Percentiles rank a stretch among this genome's conserved stretches.
These are phyloP conservation scores for Conoideocrella luteorostrata DNA, from an alignment of 2,329 filamentous ascomycete species.

Conservation along the genomic window DNA sequence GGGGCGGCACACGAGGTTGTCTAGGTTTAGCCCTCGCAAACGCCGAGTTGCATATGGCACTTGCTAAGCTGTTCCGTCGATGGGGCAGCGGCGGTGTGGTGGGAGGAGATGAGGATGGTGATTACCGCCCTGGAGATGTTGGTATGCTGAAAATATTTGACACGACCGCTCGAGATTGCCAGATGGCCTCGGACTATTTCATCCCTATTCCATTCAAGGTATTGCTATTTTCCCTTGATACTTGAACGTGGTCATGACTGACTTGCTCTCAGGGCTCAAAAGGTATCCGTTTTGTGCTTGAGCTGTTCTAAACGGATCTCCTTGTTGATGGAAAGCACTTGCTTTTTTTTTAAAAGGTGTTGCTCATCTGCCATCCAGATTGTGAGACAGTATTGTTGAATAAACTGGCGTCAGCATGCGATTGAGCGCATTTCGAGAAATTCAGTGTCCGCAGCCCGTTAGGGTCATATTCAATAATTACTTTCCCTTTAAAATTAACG, in stretches of 20 bases:
- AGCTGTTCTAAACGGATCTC: conserved; percentile 8
- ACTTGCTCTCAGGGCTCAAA: conserved; percentile 23
- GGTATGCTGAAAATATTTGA: conserved; percentile 29
- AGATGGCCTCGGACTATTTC: conserved; percentile 32
- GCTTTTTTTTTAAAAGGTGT: too few species aligned
- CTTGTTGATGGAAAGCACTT: too few species aligned
- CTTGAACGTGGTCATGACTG: not conserved
- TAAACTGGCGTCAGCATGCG: too few species aligned
- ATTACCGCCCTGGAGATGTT: conserved; percentile 25
- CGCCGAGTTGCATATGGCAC: conserved; percentile 30
- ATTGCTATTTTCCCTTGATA: not conserved
- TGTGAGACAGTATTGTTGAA: too few species aligned
- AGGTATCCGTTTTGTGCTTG: conserved; percentile 27
- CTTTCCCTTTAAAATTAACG: too few species aligned
- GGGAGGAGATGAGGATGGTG: conserved; percentile 23
- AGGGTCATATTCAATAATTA: too few species aligned
- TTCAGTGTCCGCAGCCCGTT: too few species aligned
- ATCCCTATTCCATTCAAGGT: conserved; percentile 33
- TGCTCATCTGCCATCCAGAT: too few species aligned
- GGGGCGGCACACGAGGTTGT: conserved; percentile 28
- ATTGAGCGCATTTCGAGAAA: too few species aligned
- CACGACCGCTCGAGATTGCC: conserved; percentile 26
- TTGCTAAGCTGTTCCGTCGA: conserved; percentile 30
- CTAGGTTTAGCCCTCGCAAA: conserved; percentile 32
- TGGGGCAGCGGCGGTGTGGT: conserved; percentile 29